Percentiles rank a stretch among this genome's conserved stretches.
phyloP scores from a whole-genome alignment of 106 monocot genomes.

The Phalaenopsis equestris region DNA sequence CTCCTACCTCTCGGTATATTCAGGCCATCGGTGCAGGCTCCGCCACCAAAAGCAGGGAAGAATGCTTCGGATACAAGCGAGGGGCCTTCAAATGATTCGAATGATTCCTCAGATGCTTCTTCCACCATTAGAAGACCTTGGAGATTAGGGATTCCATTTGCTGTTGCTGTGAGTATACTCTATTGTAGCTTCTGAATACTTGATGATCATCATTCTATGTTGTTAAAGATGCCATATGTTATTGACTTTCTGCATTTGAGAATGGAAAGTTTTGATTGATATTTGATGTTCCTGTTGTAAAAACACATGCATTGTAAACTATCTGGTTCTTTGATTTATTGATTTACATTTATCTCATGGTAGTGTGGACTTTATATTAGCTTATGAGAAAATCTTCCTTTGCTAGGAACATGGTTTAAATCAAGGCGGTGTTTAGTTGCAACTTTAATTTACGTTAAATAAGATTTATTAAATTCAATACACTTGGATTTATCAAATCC shows the following conservation, averaged over 20 bases:
- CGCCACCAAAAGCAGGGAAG: constrained; percentile 9
- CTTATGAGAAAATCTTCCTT: not conserved
- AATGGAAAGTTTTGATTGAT: not conserved
- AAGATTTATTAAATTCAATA: too few relatives aligned
- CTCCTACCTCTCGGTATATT: constrained; percentile 45
- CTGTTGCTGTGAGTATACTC: not conserved
- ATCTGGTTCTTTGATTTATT: constrained; percentile 1
- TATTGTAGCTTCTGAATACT: constrained; percentile 2
- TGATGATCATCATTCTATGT: not conserved
- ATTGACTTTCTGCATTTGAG: not conserved
- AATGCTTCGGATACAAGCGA: not conserved
- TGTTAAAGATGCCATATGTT: not conserved
- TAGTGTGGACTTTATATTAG: not conserved
- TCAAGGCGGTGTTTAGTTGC: too few relatives aligned
- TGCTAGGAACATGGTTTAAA: not conserved
- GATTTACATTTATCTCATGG: not conserved
- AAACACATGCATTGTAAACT: not conserved
- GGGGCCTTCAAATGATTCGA: not conserved
- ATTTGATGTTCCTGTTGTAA: not conserved
- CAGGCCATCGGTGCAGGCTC: constrained; percentile 19
- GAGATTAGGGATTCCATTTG: not conserved
- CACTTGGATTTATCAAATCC: too few relatives aligned
- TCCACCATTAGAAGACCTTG: not conserved
- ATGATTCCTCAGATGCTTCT: not conserved
- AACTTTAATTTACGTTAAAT: too few relatives aligned